Evolutionary conservation across 2,329 filamentous ascomycete genomes (phyloP).

Genomic region (Fusarium cyanostomum): DNA sequence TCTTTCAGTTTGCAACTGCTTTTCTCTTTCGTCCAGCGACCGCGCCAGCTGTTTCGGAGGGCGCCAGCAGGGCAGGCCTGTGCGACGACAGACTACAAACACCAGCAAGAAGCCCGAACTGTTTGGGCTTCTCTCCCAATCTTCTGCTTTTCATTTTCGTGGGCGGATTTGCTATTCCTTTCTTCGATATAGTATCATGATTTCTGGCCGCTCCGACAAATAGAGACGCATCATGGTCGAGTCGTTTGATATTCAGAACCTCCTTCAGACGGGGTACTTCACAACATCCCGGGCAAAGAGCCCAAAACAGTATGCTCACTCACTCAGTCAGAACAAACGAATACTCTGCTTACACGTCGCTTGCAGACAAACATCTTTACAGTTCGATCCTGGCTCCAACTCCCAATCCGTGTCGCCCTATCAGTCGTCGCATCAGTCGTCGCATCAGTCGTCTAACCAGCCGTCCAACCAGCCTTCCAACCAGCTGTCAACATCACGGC

Average conservation of each 20-base stretch:
- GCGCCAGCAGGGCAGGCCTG: conserved; percentile 34
- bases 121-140: not conserved
- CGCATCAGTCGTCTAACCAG: conserved; percentile 32
- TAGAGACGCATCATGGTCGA: conserved; percentile 54
- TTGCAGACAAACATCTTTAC: conserved; percentile 29
- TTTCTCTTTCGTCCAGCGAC: conserved; percentile 16
- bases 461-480: conserved; percentile 27
- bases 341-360: conserved; percentile 21
- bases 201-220: conserved; percentile 17
- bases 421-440: conserved; percentile 2
- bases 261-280: conserved; percentile 62
- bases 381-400: conserved; percentile 29
- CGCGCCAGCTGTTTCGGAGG: conserved; percentile 13
- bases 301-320: conserved; percentile 41
- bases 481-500: conserved; percentile 26
- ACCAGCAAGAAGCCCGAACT: conserved; percentile 13
- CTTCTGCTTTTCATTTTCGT: conserved; percentile 10
- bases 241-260: conserved; percentile 55
- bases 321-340: not conserved
- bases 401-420: conserved; percentile 16
- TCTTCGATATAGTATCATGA: conserved; percentile 38
- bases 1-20: conserved; percentile 6
- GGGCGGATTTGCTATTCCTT: conserved; percentile 20
- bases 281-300: conserved; percentile 56
- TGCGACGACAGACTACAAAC: conserved; percentile 37